Conservation (phyloP, 805 yeast genomes). For the Hanseniaspora nectarophila region DNA sequence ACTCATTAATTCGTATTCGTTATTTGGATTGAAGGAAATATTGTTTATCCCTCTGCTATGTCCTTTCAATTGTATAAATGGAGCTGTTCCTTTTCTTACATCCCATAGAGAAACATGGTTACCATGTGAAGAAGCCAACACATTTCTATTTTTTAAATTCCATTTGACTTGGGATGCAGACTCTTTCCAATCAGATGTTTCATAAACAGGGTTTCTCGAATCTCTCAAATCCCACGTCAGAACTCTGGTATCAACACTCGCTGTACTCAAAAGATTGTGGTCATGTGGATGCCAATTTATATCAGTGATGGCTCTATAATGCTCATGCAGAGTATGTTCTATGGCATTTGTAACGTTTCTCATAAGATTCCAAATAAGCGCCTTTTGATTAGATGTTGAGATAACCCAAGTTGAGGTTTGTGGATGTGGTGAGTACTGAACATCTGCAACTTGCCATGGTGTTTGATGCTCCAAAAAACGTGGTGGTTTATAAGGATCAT, state of each 20-base stretch:
- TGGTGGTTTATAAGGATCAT: conserved; percentile 91
- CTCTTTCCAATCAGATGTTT: conserved; percentile 90
- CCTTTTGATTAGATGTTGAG: conserved; percentile 90
- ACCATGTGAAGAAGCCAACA: conserved; percentile 80
- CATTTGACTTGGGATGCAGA: conserved; percentile 93
- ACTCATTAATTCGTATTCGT: conserved; percentile 52
- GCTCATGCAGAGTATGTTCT: conserved; percentile 78
- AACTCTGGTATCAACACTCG: conserved; percentile 81
- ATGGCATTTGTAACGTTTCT: conserved; percentile 61
- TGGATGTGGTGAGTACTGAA: conserved; percentile 92
- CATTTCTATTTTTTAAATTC: conserved; percentile 64
- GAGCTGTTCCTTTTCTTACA: conserved; percentile 64
- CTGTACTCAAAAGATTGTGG: conserved; percentile 82
- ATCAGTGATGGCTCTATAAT: conserved; percentile 88
- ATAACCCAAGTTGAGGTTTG: conserved; percentile 82
- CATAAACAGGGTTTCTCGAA: conserved; percentile 58
- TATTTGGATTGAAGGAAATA: conserved; percentile 60
- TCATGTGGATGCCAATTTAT: conserved; percentile 80
- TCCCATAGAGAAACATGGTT: conserved; percentile 80
- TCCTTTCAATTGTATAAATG: conserved; percentile 55
- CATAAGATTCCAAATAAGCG: conserved; percentile 83
- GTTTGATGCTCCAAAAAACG: conserved; percentile 86
- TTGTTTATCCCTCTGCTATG: conserved; percentile 85
- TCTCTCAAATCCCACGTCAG: conserved; percentile 84
- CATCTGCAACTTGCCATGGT: conserved; percentile 97